phyloP scores from a whole-genome alignment of 495 filamentous ascomycete species.

The Penicillium macrosclerotiorum region DNA sequence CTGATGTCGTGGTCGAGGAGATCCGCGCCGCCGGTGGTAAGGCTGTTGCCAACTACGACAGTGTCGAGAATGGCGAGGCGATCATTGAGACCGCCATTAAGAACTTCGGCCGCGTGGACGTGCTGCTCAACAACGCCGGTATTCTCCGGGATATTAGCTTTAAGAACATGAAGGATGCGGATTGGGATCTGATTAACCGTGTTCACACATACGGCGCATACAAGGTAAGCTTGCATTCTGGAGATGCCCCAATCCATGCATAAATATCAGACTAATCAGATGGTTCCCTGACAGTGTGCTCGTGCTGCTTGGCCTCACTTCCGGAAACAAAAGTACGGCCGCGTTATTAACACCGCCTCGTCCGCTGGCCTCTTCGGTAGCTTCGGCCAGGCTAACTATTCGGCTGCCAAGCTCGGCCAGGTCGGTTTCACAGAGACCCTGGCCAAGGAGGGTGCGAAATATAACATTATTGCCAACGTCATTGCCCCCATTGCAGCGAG shows the following conservation, averaged over 20 bases:
- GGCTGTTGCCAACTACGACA: slow-evolving; percentile 98
- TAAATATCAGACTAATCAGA: too few relatives aligned
- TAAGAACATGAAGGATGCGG: slow-evolving; percentile 97
- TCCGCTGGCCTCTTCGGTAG: slow-evolving; percentile 93
- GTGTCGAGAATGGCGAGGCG: slow-evolving; percentile 87
- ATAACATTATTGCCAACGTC: slow-evolving; percentile 95
- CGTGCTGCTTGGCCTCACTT: slow-evolving; percentile 97
- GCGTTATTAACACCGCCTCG: slow-evolving; percentile 94
- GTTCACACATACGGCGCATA: slow-evolving; percentile 95
- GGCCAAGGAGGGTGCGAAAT: slow-evolving; percentile 95
- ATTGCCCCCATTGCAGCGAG: slow-evolving; percentile 96
- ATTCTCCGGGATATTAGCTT: slow-evolving; percentile 96
- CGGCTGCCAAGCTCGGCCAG: slow-evolving; percentile 92
- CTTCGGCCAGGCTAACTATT: slow-evolving; percentile 98
- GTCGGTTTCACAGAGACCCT: slow-evolving; percentile 98
- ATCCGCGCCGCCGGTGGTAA: slow-evolving; percentile 91
- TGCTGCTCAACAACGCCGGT: slow-evolving; percentile 97
- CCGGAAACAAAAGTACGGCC: slow-evolving; percentile 96
- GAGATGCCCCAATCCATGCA: too few relatives aligned
- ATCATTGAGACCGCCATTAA: slow-evolving; percentile 97
- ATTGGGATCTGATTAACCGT: slow-evolving; percentile 93
- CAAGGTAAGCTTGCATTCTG: slow-evolving; percentile 62
- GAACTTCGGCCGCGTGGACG: slow-evolving; percentile 86
- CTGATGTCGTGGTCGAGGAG: slow-evolving; percentile 93
- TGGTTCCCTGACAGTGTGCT: slow-evolving; percentile 60